These are phyloP conservation scores for Komagataea norvegica DNA, from an alignment of 1,139 yeast species.

Conservation along the genomic window DNA sequence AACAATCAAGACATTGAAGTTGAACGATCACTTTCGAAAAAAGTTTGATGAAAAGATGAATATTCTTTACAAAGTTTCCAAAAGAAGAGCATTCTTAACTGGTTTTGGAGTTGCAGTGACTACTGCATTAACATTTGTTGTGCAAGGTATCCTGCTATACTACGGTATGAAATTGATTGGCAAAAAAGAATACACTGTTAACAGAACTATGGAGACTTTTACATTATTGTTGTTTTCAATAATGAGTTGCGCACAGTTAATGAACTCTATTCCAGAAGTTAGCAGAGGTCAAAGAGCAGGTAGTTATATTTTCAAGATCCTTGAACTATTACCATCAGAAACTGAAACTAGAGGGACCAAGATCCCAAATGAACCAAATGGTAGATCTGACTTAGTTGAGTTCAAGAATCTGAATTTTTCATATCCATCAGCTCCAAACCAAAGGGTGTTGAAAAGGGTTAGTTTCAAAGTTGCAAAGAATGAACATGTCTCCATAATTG, in stretches of 20 bases:
- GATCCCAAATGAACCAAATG: slow-evolving; percentile 16
- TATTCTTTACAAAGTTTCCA: slow-evolving; percentile 34
- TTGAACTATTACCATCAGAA: slow-evolving; percentile 34
- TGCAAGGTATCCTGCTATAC: slow-evolving; percentile 67
- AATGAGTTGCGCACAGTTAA: slow-evolving; percentile 52
- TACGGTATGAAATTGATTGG: slow-evolving; percentile 74
- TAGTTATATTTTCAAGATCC: slow-evolving; percentile 44
- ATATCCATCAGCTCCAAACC: slow-evolving; percentile 36
- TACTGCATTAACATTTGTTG: slow-evolving; percentile 48
- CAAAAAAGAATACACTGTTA: slow-evolving; percentile 45
- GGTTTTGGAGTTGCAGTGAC: slow-evolving; percentile 57
- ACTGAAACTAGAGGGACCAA: slow-evolving; percentile 26
- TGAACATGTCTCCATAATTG: slow-evolving; percentile 59
- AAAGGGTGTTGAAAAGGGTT: slow-evolving; percentile 35
- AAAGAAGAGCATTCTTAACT: slow-evolving; percentile 46
- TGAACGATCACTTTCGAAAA: slow-evolving; percentile 43
- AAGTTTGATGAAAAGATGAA: slow-evolving; percentile 34
- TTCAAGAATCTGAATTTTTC: slow-evolving; percentile 45
- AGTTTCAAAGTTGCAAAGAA: slow-evolving; percentile 40
- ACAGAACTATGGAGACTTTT: slow-evolving; percentile 62
- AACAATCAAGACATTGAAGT: slow-evolving; percentile 55
- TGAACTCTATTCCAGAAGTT: slow-evolving; percentile 68
- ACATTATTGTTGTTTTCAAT: slow-evolving; percentile 72
- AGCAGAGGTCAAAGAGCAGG: slow-evolving; percentile 75
- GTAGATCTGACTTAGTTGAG: slow-evolving; percentile 27